Base-by-base conservation (phyloP, 148 eudicot species). In the Chenopodium album region DNA sequence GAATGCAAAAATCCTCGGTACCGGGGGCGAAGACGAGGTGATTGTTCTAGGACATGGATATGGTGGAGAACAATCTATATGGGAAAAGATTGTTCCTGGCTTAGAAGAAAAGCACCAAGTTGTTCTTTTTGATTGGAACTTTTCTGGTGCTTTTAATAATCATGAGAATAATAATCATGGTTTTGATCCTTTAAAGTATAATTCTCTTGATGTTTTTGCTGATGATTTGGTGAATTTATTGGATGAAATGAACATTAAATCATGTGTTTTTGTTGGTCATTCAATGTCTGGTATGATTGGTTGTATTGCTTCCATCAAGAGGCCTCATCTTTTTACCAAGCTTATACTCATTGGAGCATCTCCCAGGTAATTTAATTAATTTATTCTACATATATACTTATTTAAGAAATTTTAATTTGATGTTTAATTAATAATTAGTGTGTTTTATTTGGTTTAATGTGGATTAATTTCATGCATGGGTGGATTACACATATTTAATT, bases 211-310 rank as follows among this genome's bases (percentile, higher is more conserved):
- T 72, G 90, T 83, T 37, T 95, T 88, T 84, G 90, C 93, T 47
- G 94, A 91, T 76, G 98, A 93, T 76, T 84, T 95, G 73, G 85
- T 92, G 31, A 69, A 80, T 72, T 88, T 95, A 26, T 16, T 95
- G 78, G 98, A 95, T 23, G 98, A 93, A 85, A 82, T 95, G 90
- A 87, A 84, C 6, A 46, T 93, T 29, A 81, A 76, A 66, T 86
- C 92, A 2, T 83, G 86, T 63, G 85, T 92, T 22, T 89, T 87
- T 81, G 89, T 95, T 65, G 97, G 94, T 0, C 98, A 94, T 84
- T 94, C 98, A 28, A 94, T 94, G 97, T 87, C 98, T 70, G 92
- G 85, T 14, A 93, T 92, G 88, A 86, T 94, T 76, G 98, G 98
- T 32, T 94, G 98, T 85, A 84, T 93, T 87, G 97, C 98, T 85